These are phyloP conservation scores for Cymbopogon flexuosus DNA, from an alignment of 202 grass and related monocot species.

Conservation along the genomic window DNA sequence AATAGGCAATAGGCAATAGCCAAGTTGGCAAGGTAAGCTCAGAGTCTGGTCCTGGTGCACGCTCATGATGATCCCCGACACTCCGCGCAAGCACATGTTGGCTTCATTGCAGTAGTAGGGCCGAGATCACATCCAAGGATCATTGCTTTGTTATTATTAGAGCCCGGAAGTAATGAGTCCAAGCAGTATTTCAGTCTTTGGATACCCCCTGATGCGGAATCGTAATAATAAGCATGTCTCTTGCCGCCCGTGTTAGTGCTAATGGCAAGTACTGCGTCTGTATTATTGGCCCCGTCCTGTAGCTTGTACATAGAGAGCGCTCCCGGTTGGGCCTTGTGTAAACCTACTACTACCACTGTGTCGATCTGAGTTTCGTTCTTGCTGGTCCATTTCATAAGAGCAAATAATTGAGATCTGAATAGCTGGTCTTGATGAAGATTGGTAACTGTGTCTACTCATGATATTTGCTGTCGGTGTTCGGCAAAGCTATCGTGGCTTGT, in stretches of 20 bases:
- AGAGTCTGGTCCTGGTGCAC: background rate
- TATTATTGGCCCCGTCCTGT: conserved; percentile 38
- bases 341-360: background rate
- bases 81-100: conserved; percentile 8
- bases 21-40: conserved; percentile 21
- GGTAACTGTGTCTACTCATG: background rate
- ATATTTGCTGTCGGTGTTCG: background rate
- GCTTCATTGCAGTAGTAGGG: background rate
- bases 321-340: background rate
- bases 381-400: background rate
- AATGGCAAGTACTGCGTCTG: conserved; percentile 23
- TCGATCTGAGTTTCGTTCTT: background rate
- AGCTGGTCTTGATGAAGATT: background rate
- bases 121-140: conserved; percentile 21
- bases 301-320: conserved; percentile 25
- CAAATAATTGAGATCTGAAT: conserved; percentile 17
- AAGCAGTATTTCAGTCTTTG: background rate
- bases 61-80: background rate
- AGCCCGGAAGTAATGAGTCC: conserved; percentile 19
- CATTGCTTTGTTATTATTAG: conserved; percentile 39
- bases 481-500: background rate
- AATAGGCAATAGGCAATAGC: conserved; percentile 3
- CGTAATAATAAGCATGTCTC: conserved; percentile 12
- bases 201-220: conserved; percentile 5
- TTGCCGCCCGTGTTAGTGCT: conserved; percentile 20